These are phyloP conservation scores for Candida tallmaniae DNA, from an alignment of 805 yeast genomes.

Conservation along the genomic window DNA sequence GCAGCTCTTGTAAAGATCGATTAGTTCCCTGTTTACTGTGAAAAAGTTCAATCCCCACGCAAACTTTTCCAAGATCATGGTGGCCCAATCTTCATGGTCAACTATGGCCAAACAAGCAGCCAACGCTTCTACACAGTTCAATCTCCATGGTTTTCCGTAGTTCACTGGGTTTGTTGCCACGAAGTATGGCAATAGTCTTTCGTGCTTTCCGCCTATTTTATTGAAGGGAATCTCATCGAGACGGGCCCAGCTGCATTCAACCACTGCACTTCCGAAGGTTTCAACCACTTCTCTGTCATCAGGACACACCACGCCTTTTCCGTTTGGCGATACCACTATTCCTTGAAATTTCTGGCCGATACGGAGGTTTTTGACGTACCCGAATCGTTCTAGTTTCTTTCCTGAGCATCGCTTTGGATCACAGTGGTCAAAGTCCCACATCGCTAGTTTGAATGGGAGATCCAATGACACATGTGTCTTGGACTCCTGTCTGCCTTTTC, in stretches of 20 bases:
- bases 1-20: slow-evolving; percentile 72
- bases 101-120: slow-evolving; percentile 97
- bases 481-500: slow-evolving; percentile 32
- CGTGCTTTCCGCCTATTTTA: slow-evolving; percentile 87
- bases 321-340: slow-evolving; percentile 88
- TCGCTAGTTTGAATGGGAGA: slow-evolving; percentile 76
- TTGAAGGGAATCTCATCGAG: slow-evolving; percentile 94
- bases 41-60: slow-evolving; percentile 93
- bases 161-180: slow-evolving; percentile 97
- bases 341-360: slow-evolving; percentile 96
- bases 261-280: slow-evolving; percentile 88
- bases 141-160: slow-evolving; percentile 92
- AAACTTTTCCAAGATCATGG: slow-evolving; percentile 66
- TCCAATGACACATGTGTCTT: slow-evolving; percentile 28
- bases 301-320: slow-evolving; percentile 86
- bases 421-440: slow-evolving; percentile 99
- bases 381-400: slow-evolving; percentile 84
- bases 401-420: slow-evolving; percentile 98
- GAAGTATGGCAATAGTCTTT: slow-evolving; percentile 82
- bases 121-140: slow-evolving; percentile 94
- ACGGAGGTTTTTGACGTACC: slow-evolving; percentile 70
- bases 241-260: slow-evolving; percentile 98
- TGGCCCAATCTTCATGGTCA: slow-evolving; percentile 89
- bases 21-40: slow-evolving; percentile 72
- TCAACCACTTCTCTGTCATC: slow-evolving; percentile 76